Evolutionary conservation across 2,329 filamentous ascomycete species (phyloP).

Genomic region (Colletotrichum agaves): DNA sequence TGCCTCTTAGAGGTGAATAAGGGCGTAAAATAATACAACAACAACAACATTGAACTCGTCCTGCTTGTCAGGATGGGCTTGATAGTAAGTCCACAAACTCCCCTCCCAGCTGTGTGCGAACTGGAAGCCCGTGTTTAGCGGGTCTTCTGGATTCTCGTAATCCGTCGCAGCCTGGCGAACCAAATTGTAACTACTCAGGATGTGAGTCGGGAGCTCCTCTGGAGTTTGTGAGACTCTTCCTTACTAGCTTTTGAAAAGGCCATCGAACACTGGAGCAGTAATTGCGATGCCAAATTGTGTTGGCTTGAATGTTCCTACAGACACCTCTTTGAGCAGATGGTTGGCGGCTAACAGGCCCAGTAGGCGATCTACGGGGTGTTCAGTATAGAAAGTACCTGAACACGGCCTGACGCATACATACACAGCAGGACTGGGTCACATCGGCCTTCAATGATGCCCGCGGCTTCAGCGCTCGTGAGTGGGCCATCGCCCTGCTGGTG

Average conservation of each 20-base stretch:
- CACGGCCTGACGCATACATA: neutral
- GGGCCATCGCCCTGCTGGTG: neutral
- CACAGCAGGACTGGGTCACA: conserved; percentile 7
- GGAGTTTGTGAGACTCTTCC: rapidly evolving
- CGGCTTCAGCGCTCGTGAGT: conserved; percentile 1
- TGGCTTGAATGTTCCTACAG: neutral
- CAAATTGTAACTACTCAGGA: neutral
- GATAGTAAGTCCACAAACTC: conserved; percentile 8
- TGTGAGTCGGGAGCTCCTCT: rapidly evolving
- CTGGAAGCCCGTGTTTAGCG: neutral
- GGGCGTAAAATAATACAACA: too few species aligned
- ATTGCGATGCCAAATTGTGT: neutral
- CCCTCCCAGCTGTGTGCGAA: conserved; percentile 9
- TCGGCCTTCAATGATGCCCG: neutral
- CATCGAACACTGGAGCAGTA: conserved; percentile 6
- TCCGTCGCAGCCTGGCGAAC: neutral
- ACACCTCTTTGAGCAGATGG: neutral
- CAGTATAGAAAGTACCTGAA: neutral
- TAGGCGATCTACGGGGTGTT: neutral
- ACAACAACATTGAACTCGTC: conserved; percentile 15
- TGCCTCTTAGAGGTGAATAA: too few species aligned
- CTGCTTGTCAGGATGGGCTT: conserved; percentile 11
- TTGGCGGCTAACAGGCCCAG: conserved; percentile 15
- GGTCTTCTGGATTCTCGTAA: conserved; percentile 8
- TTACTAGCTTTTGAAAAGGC: conserved; percentile 5